Conservation (phyloP, 2,329 filamentous ascomycete genomes). For the Ophiosphaerella herpotricha region DNA sequence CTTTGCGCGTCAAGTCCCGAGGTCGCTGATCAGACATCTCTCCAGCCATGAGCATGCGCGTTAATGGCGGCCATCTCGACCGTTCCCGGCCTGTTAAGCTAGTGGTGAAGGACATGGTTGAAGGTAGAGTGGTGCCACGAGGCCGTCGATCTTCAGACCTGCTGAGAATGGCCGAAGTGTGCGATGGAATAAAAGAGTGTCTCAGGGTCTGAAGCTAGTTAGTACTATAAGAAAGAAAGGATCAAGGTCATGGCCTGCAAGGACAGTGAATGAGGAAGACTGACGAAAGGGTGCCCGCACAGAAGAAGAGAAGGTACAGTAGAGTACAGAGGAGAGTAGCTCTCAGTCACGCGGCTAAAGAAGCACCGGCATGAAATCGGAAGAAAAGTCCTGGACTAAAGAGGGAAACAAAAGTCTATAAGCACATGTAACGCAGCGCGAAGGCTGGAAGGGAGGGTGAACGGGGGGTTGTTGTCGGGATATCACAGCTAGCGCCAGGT, state of each 20-base stretch:
- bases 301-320: conserved; percentile 39
- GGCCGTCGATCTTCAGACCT: conserved; percentile 45
- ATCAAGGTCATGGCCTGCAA: conserved; percentile 10
- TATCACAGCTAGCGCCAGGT: conserved; percentile 34
- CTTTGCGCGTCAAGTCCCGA: conserved; percentile 68
- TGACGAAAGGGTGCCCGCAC: conserved; percentile 47
- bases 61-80: conserved; percentile 80
- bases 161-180: conserved; percentile 43
- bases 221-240: not conserved
- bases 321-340: conserved; percentile 13
- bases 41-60: conserved; percentile 79
- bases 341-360: conserved; percentile 43
- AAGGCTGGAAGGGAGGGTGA: conserved; percentile 14
- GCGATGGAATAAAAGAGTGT: conserved; percentile 34
- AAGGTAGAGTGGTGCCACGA: conserved; percentile 12
- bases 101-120: conserved; percentile 38
- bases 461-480: conserved; percentile 28
- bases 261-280: conserved; percentile 13
- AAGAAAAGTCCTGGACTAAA: conserved; percentile 30
- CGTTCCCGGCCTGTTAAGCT: conserved; percentile 61
- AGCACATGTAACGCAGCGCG: conserved; percentile 32
- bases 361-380: conserved; percentile 47
- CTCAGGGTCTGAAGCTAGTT: conserved; percentile 16
- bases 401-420: conserved; percentile 47
- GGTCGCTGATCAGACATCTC: conserved; percentile 78